These are phyloP conservation scores for Ganoderma leucocontextum DNA, from an alignment of 1,284 basidiomycete genomes.

Conservation along the genomic window DNA sequence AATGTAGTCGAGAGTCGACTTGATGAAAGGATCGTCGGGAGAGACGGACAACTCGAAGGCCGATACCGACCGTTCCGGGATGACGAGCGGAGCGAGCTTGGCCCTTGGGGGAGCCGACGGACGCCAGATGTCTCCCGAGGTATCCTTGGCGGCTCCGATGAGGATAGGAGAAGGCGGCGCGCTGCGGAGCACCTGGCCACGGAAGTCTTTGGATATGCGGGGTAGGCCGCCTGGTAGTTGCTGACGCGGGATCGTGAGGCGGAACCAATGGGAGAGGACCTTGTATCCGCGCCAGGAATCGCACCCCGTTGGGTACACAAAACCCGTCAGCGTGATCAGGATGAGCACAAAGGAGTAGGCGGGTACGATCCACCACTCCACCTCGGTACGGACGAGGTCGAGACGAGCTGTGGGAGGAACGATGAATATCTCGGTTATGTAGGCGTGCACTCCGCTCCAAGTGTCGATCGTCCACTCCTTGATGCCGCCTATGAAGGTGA, in stretches of 20 bases:
- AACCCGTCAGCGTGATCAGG: slow-evolving; percentile 34
- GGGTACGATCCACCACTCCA: slow-evolving; percentile 52
- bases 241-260: slow-evolving; percentile 26
- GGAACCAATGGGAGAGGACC: slow-evolving; percentile 36
- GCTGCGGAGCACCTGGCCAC: slow-evolving; percentile 25
- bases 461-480: slow-evolving; percentile 37
- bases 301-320: slow-evolving; percentile 34
- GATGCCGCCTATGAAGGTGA: slow-evolving; percentile 49
- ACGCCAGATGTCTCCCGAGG: slow-evolving; percentile 62
- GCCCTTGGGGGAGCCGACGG: slow-evolving; percentile 40
- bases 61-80: slow-evolving; percentile 33
- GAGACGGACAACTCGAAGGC: slow-evolving; percentile 38
- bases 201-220: slow-evolving; percentile 23
- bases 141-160: slow-evolving; percentile 50
- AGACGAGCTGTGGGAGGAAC: slow-evolving; percentile 30
- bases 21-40: slow-evolving; percentile 54
- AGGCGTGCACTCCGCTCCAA: slow-evolving; percentile 47
- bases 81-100: slow-evolving; percentile 33
- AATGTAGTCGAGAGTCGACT: slow-evolving; percentile 56
- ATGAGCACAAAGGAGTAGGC: slow-evolving; percentile 50
- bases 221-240: slow-evolving; percentile 40
- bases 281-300: slow-evolving; percentile 41
- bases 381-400: slow-evolving; percentile 35
- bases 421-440: slow-evolving; percentile 40
- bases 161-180: slow-evolving; percentile 36